phyloP scores from a whole-genome alignment of 108 stramenopile genomes.

The Craspedostauros australis region DNA sequence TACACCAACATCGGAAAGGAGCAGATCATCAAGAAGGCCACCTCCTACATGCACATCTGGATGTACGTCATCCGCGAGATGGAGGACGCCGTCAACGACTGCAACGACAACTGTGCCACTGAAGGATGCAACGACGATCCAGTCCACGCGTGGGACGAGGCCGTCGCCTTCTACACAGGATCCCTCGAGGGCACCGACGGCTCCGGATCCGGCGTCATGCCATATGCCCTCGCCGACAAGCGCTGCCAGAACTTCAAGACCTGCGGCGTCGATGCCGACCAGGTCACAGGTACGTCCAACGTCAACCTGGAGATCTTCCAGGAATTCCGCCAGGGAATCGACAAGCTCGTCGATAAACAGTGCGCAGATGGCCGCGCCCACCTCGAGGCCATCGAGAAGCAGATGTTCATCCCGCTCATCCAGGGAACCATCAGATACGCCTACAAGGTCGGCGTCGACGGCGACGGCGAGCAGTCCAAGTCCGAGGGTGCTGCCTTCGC shows the following conservation, averaged over 20 bases:
- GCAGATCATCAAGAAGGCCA: constrained; percentile 66
- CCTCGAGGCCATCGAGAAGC: constrained; percentile 35
- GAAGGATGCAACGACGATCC: constrained; percentile 56
- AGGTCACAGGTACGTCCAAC: constrained; percentile 37
- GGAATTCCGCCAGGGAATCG: constrained; percentile 43
- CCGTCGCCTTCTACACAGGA: constrained; percentile 54
- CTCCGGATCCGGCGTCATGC: constrained; percentile 33
- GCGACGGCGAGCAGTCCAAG: constrained; percentile 33
- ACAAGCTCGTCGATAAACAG: constrained; percentile 32
- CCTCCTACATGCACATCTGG: constrained; percentile 50
- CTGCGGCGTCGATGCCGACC: constrained; percentile 43
- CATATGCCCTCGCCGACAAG: constrained; percentile 69
- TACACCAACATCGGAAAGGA: constrained; percentile 9
- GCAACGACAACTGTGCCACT: constrained; percentile 33
- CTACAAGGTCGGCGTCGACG: constrained; percentile 27
- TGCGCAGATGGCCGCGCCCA: constrained; percentile 41
- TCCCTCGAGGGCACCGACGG: constrained; percentile 53
- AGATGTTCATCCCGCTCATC: constrained; percentile 70
- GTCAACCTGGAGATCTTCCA: constrained; percentile 56
- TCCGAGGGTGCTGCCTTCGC: constrained; percentile 73
- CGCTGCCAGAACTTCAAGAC: constrained; percentile 62
- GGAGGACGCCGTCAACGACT: constrained; percentile 73
- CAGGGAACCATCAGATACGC: constrained; percentile 71
- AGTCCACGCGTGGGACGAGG: constrained; percentile 67
- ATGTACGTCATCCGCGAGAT: constrained; percentile 62